Base-by-base conservation (phyloP, 23 red algal genomes). In the Pyropia yezoensis region DNA sequence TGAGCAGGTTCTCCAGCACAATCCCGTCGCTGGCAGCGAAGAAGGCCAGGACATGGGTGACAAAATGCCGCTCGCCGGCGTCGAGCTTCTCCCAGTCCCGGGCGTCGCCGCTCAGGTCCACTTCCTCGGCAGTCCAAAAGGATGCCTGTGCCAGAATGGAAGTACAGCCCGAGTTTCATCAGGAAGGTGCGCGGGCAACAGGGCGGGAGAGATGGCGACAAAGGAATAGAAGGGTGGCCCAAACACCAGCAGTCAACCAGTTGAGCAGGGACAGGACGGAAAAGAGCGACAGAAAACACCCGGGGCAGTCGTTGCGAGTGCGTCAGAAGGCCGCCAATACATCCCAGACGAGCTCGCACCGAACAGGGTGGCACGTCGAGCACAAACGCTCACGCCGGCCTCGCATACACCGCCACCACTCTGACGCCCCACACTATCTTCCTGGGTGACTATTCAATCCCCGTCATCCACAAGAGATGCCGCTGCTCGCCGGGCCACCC, bases 1-100 rank as follows among this genome's bases (percentile, higher is more conserved):
- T 82, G 65, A 77, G 62, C 26, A 98, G 76, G 53, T 98, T 98
- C 60, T 98, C 94, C 63, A 98, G 69, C 20, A 98, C 94, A n/a
- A 98, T 98, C 1, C 94, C 94, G 60, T 98, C 94, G 51, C 80
- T 88, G 3, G 94, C 82, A 3, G 94, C 86, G 54, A 98, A 98
- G 63, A 98, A 98, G 0, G 94, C 94, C 14, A 98, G 83, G 24
- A 98, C 85, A 25, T 87, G 76, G 12, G 71, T 87, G 55, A 98
- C 77, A 53, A 98, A 98, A 56, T 98, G 85, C 23, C 72, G 80
- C 67, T 98, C 94, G 45, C 57, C 79, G 30, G 72, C 61, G 61
- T 33, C 74, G 62, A 88, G 75, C 14, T 54, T 49, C 14, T 52
- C 27, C 83, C 83, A 88, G 52, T 88, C 54, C 29, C 57, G 57